These are phyloP conservation scores for Clathrus columnatus DNA, from an alignment of 768 basidiomycete species.

Conservation along the genomic window DNA sequence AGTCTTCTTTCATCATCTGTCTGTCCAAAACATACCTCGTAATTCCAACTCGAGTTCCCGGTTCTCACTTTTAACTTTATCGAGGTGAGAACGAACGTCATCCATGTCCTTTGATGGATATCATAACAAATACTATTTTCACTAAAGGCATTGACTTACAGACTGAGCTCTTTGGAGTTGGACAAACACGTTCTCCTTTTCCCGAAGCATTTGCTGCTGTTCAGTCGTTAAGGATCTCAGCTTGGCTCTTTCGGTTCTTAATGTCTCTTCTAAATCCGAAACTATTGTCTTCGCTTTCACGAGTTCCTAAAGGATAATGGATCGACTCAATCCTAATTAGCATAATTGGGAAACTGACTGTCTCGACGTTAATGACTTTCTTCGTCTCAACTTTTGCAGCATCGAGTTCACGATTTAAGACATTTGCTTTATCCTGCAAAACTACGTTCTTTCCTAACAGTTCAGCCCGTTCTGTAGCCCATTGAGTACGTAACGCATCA, in stretches of 20 bases:
- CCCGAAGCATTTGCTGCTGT: slow-evolving; percentile 51
- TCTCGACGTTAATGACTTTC: slow-evolving; percentile 39
- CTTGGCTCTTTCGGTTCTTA: slow-evolving; percentile 62
- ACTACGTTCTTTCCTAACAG: slow-evolving; percentile 63
- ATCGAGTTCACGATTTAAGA: slow-evolving; percentile 53
- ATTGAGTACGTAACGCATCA: slow-evolving; percentile 53
- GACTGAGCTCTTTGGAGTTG: slow-evolving; percentile 66
- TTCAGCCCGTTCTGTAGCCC: slow-evolving; percentile 57
- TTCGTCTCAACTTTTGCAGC: slow-evolving; percentile 48
- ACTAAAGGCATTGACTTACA: slow-evolving; percentile 30
- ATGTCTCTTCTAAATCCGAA: slow-evolving; percentile 58
- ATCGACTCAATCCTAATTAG: background rate
- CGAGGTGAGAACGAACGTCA: slow-evolving; percentile 60
- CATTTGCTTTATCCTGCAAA: slow-evolving; percentile 62
- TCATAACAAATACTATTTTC: background rate
- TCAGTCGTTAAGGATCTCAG: slow-evolving; percentile 56
- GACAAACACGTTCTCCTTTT: slow-evolving; percentile 52
- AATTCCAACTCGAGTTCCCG: slow-evolving; percentile 65
- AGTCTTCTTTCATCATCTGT: background rate
- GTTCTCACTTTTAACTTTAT: slow-evolving; percentile 64
- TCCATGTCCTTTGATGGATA: slow-evolving; percentile 57
- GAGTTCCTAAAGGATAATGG: slow-evolving; percentile 45
- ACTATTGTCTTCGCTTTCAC: slow-evolving; percentile 58
- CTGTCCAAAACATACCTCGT: slow-evolving; percentile 39
- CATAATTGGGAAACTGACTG: slow-evolving; percentile 30